Evolutionary conservation across 192 early-diverging fungal genomes (phyloP).

Genomic region (Helicostylum pulchrum): DNA sequence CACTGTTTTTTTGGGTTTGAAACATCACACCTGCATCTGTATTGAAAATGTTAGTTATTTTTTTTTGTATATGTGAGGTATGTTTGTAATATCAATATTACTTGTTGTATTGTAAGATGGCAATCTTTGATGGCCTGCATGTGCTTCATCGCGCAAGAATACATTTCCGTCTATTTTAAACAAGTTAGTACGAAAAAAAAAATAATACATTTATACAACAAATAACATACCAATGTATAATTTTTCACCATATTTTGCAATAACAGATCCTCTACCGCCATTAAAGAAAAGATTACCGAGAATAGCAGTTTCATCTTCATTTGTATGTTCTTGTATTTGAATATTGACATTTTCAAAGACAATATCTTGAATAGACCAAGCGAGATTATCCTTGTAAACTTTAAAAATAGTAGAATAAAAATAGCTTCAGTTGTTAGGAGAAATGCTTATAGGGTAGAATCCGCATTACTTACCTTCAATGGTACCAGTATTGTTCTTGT

Average conservation of each 20-base stretch:
- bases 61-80: not conserved
- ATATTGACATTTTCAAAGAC: conserved; percentile 30
- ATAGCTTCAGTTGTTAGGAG: not conserved
- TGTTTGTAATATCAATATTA: conserved; percentile 5
- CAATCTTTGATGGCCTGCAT: conserved; percentile 17
- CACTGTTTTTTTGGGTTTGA: conserved; percentile 12
- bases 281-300: conserved; percentile 22
- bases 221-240: conserved; percentile 17
- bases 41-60: not conserved
- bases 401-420: not conserved
- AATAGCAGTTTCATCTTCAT: conserved; percentile 1
- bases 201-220: not conserved
- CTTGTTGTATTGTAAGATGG: conserved; percentile 19
- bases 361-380: conserved; percentile 24
- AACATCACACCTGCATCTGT: conserved; percentile 23
- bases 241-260: conserved; percentile 3
- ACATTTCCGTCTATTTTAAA: conserved; percentile 21
- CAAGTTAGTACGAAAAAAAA: not conserved
- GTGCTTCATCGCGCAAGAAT: conserved; percentile 21
- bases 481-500: not conserved
- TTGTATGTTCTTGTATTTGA: conserved; percentile 9
- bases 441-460: not conserved
- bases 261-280: conserved; percentile 14
- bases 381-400: conserved; percentile 13
- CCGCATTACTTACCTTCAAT: conserved; percentile 16